Percentiles rank a stretch among this genome's conserved stretches.
These are phyloP conservation scores for Pseudotsuga menziesii DNA, from an alignment of 75 land plant species.

Conservation along the genomic window DNA sequence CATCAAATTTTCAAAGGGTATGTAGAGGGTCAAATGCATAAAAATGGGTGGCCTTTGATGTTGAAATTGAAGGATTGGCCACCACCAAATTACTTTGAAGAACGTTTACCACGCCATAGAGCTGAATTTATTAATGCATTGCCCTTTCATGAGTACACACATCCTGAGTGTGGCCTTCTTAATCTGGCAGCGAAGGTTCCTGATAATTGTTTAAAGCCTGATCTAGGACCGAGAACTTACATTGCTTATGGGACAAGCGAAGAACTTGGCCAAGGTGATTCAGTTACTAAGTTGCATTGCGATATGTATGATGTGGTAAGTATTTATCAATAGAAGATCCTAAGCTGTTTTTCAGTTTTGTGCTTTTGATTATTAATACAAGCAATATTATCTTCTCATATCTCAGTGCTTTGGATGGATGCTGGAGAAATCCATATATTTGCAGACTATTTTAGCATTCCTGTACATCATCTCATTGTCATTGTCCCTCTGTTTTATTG, in stretches of 20 bases:
- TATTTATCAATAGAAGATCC: too few species aligned
- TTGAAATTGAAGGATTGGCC: slow-evolving; percentile 89
- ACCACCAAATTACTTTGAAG: slow-evolving; percentile 61
- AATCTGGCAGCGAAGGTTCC: slow-evolving; percentile 88
- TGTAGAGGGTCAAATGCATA: slow-evolving; percentile 45
- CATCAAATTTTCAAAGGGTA: slow-evolving; percentile 80
- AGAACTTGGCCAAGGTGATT: slow-evolving; percentile 66
- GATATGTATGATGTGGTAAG: slow-evolving; percentile 86
- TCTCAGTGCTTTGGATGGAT: neutral
- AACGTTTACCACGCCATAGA: slow-evolving; percentile 72
- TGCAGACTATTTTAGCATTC: too few species aligned
- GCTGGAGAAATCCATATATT: too few species aligned
- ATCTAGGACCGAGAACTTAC: slow-evolving; percentile 71
- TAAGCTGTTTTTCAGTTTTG: too few species aligned
- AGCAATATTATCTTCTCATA: neutral
- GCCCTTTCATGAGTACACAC: slow-evolving; percentile 81
- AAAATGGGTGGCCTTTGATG: slow-evolving; percentile 54
- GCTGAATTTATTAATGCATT: slow-evolving; percentile 70
- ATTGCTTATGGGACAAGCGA: slow-evolving; percentile 73
- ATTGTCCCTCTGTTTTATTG: neutral
- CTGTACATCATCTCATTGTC: neutral
- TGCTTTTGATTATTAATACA: neutral
- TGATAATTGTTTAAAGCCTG: slow-evolving; percentile 56
- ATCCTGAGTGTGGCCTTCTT: slow-evolving; percentile 80
- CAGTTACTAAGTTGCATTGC: slow-evolving; percentile 84